A percentile compares a stretch with the other conserved stretches of the same genome.
Conservation (phyloP, 2,329 filamentous ascomycete species). For the Fusarium proliferatum region DNA sequence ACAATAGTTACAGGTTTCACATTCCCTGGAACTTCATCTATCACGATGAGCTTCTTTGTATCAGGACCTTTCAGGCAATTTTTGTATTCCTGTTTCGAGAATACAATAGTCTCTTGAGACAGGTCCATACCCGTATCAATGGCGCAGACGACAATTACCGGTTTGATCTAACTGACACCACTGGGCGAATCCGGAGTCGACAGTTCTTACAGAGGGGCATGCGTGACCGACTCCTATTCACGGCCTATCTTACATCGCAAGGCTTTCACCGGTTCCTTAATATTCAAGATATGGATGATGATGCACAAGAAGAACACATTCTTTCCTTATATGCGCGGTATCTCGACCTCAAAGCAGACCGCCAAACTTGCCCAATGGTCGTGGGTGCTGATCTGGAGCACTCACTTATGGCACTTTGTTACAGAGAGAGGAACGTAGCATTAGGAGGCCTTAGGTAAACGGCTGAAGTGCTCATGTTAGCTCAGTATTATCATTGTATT, state of each 20-base stretch:
- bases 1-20: accelerated
- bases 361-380: neutral
- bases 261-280: neutral
- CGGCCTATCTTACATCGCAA: neutral
- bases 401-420: neutral
- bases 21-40: neutral
- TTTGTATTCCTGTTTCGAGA: neutral
- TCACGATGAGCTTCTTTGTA: neutral
- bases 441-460: neutral
- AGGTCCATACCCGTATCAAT: accelerated
- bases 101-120: neutral
- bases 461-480: no score
- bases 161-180: neutral
- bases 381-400: neutral
- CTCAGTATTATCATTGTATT: no score
- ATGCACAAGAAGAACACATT: neutral
- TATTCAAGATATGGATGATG: neutral
- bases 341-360: neutral
- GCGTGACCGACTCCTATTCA: neutral
- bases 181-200: no score
- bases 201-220: neutral
- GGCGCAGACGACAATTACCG: no score
- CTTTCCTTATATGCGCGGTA: neutral
- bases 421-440: neutral
- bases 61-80: neutral